These are phyloP conservation scores for Lenwebbia sp. DNA, from an alignment of 345 rosid genomes.

Conservation along the genomic window DNA sequence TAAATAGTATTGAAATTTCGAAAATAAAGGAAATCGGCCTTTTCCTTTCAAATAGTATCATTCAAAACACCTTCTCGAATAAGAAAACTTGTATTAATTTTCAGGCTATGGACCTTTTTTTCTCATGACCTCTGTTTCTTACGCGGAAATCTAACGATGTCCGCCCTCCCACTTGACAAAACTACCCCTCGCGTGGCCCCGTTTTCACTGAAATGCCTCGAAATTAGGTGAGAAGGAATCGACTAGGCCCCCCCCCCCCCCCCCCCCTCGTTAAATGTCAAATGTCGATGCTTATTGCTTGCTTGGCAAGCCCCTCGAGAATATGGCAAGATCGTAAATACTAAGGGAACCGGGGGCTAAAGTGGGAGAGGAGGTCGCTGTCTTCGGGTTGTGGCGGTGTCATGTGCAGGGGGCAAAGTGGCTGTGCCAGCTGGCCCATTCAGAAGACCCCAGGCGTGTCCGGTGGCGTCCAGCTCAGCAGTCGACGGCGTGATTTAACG, in stretches of 20 bases:
- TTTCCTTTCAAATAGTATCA: too few relatives aligned
- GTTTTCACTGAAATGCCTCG: neutral
- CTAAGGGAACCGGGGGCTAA: neutral
- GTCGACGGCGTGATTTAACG: neutral
- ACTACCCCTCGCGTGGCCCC: neutral
- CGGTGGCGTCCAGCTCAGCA: neutral
- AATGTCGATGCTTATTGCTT: neutral
- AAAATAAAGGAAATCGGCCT: too few relatives aligned
- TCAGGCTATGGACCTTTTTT: too few relatives aligned
- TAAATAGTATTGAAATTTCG: too few relatives aligned
- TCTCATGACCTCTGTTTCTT: neutral
- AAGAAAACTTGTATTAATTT: neutral
- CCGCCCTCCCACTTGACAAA: neutral
- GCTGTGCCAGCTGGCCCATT: neutral
- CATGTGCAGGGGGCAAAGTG: neutral
- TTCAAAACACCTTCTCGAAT: neutral
- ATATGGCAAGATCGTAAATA: neutral
- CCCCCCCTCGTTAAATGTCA: neutral
- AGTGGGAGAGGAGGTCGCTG: neutral
- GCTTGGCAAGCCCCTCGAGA: neutral
- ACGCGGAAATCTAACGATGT: neutral
- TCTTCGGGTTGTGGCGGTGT: neutral
- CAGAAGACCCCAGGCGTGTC: neutral
- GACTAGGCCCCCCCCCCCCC: neutral
- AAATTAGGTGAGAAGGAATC: neutral